Evolutionary conservation across 2,329 filamentous ascomycete genomes (phyloP).

Genomic region (Plenodomus biglobosus): DNA sequence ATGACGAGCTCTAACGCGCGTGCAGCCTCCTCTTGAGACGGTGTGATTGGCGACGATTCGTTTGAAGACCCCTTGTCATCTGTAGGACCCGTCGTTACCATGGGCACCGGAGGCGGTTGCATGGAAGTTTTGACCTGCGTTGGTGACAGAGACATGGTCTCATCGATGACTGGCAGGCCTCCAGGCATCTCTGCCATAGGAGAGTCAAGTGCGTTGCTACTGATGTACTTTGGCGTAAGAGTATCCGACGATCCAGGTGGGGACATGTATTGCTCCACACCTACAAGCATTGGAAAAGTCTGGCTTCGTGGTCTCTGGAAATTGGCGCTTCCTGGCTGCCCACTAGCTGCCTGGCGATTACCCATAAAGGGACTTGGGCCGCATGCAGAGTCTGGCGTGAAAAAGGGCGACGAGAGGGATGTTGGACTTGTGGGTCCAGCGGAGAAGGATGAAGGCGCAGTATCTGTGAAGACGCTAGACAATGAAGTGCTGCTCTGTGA

Average conservation of each 20-base stretch:
- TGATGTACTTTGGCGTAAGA: conserved; percentile 56
- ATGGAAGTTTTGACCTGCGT: conserved; percentile 46
- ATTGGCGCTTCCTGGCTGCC: conserved; percentile 53
- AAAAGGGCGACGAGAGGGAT: conserved; percentile 72
- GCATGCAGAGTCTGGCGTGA: conserved; percentile 72
- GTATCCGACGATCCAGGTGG: conserved; percentile 56
- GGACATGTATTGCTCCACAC: conserved; percentile 61
- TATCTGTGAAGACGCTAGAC: conserved; percentile 67
- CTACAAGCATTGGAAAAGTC: conserved; percentile 72
- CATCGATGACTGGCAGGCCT: conserved; percentile 46
- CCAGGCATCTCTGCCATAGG: conserved; percentile 51
- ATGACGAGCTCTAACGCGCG: conserved; percentile 79
- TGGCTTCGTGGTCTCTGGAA: conserved; percentile 81
- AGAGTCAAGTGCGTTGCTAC: conserved; percentile 53
- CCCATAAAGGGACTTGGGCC: conserved; percentile 63
- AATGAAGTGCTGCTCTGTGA: conserved; percentile 68
- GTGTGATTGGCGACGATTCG: conserved; percentile 57
- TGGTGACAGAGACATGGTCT: conserved; percentile 42
- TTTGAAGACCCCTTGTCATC: conserved; percentile 23
- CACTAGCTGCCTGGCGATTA: conserved; percentile 52
- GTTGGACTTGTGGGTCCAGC: conserved; percentile 72
- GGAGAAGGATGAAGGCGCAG: conserved; percentile 67
- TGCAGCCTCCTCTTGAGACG: conserved; percentile 81
- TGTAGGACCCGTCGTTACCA: conserved; percentile 38
- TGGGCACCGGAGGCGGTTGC: conserved; percentile 51